These are phyloP conservation scores for Pichia californica DNA, from an alignment of 805 yeast species.

Conservation along the genomic window DNA sequence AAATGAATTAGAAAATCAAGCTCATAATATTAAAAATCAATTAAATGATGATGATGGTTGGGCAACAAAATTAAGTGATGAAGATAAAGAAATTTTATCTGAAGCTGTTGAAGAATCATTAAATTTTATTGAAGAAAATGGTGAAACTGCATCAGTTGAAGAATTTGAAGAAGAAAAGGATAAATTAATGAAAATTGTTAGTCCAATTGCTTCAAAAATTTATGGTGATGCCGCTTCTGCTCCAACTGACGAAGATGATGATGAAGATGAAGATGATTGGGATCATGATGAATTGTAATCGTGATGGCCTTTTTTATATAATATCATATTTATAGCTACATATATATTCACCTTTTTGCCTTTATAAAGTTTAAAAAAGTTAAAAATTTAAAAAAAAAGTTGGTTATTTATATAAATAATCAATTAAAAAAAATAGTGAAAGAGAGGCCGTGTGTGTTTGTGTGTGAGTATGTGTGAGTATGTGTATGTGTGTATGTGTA, in stretches of 20 bases:
- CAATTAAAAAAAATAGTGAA: too few species aligned
- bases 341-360: too few species aligned
- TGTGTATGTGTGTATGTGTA: too few species aligned
- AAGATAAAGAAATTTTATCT: conserved; percentile 80
- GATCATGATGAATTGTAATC: conserved; percentile 66
- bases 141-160: conserved; percentile 79
- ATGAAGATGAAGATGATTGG: conserved; percentile 48
- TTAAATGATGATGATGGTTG: conserved; percentile 44
- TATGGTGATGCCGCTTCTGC: conserved; percentile 34
- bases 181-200: conserved; percentile 70
- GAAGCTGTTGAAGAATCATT: conserved; percentile 85
- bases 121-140: conserved; percentile 61
- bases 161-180: conserved; percentile 92
- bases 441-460: too few species aligned
- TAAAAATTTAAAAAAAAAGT: too few species aligned
- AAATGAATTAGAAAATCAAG: conserved; percentile 83
- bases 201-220: conserved; percentile 88
- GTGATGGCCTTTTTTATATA: too few species aligned
- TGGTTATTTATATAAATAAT: too few species aligned
- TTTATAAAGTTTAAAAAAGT: too few species aligned
- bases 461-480: too few species aligned
- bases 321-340: too few species aligned
- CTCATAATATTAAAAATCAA: conserved; percentile 73
- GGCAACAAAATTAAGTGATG: conserved; percentile 78
- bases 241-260: conserved; percentile 45